phyloP scores from a whole-genome alignment of 768 basidiomycete genomes.

The Pisolithus microcarpus region DNA sequence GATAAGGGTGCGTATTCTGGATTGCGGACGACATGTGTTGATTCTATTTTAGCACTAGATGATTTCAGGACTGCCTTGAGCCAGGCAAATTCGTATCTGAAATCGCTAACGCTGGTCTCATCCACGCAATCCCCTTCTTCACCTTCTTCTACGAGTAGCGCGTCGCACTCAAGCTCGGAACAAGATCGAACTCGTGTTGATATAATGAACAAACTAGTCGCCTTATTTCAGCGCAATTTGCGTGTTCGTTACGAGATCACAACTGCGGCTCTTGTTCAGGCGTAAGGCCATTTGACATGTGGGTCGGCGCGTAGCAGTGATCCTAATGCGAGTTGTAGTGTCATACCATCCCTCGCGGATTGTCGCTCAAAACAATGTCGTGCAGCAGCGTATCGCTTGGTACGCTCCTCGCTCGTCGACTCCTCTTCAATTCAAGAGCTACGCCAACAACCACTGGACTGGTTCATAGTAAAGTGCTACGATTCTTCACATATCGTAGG shows the following conservation, averaged over 20 bases:
- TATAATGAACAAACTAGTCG: constrained; percentile 56
- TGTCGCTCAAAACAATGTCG: constrained; percentile 63
- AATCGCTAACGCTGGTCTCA: constrained; percentile 45
- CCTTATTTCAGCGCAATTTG: constrained; percentile 59
- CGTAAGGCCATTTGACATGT: constrained; percentile 42
- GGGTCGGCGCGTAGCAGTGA: not conserved
- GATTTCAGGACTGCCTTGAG: constrained; percentile 69
- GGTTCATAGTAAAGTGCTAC: constrained; percentile 84
- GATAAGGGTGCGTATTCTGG: constrained; percentile 25
- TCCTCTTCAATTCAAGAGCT: constrained; percentile 60
- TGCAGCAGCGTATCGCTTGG: constrained; percentile 74
- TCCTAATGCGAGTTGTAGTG: constrained; percentile 38
- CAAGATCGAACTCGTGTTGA: constrained; percentile 53
- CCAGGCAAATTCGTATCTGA: constrained; percentile 54
- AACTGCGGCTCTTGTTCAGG: constrained; percentile 60
- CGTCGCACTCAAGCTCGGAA: constrained; percentile 32
- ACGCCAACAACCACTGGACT: constrained; percentile 63
- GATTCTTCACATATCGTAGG: not conserved
- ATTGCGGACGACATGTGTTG: not conserved
- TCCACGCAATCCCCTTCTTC: constrained; percentile 29
- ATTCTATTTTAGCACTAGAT: constrained; percentile 34
- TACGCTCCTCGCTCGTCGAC: constrained; percentile 75
- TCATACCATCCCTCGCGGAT: constrained; percentile 77
- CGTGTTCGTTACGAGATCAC: constrained; percentile 73
- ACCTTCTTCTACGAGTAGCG: constrained; percentile 32